Base-by-base conservation (phyloP, 225 moss, liverwort and hornwort species). In the Marchantia polymorpha region DNA sequence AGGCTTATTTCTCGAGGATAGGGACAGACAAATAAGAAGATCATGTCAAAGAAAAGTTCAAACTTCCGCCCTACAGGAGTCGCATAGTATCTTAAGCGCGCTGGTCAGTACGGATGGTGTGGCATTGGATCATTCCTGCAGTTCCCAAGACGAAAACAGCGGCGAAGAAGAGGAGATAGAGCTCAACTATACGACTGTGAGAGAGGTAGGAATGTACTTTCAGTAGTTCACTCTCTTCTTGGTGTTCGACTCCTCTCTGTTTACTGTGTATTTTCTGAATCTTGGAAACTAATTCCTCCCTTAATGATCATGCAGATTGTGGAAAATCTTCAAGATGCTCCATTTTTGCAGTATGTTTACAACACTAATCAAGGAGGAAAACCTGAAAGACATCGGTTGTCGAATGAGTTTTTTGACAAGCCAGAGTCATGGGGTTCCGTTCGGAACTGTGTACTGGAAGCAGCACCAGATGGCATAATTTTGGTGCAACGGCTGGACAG, bases 251-350 rank as follows among this genome's bases (percentile, higher is more conserved):
- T 30, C 73, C 25, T 52, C 26, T 22, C 1, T 73, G 52, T 20
- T 52, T 53, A 25, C 5, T 1, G 7, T 29, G 26, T 0, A 8
- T 53, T 10, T 54, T 52, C 58, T 47, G 31, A 61, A 39, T 39
- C 39, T 39, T 39, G 39, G 39, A 39, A 60, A 13, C 12, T 49
- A 20, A 53, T 19, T 20, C 9, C 17, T 6, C 25, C 54, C 3
- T 16, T 48, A 7, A 70, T 65, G 29, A 3, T 12, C 75, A 10
- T 73, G 81, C 89, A 95, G 92, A 96, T 96, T 78, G 92, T 94
- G 7, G 89, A 80, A 66, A 90, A 96, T 80, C 85, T 96, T 13
- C 90, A 91, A 16, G 96, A 96, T 59, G 96, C 96, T 6, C 96
- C 96, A 6, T 93, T 94, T 83, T 67, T 93, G 81, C 96, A 93